These are phyloP conservation scores for Eucalyptus sp. DNA, from an alignment of 345 rosid species.

Conservation along the genomic window DNA sequence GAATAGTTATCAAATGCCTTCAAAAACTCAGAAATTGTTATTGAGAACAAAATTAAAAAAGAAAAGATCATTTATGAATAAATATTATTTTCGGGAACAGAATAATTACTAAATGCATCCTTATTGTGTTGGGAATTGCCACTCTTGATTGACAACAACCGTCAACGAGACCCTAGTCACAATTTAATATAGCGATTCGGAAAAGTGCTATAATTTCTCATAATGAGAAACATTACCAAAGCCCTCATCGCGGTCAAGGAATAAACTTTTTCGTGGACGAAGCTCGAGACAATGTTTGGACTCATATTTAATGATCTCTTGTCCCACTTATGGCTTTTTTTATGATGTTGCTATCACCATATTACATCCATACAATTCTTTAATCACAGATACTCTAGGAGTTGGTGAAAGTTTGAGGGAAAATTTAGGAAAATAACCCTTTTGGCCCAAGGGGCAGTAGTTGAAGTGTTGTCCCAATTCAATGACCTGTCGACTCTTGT, in stretches of 20 bases:
- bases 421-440: neutral
- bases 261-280: neutral
- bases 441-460: neutral
- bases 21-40: rapidly evolving
- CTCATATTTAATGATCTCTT: neutral
- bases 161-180: neutral
- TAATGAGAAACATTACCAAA: neutral
- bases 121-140: neutral
- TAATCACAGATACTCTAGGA: neutral
- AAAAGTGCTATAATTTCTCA: neutral
- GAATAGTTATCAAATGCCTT: rapidly evolving
- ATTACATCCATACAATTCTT: neutral
- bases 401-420: neutral
- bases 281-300: neutral
- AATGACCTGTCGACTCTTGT: neutral
- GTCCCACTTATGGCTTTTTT: neutral
- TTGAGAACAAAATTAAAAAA: rapidly evolving
- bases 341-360: neutral
- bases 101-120: rapidly evolving
- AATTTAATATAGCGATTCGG: neutral
- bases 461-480: neutral
- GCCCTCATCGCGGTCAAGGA: neutral
- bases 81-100: rapidly evolving
- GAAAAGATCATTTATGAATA: too few relatives aligned
- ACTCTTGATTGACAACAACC: neutral